Conservation (phyloP, 2,329 filamentous ascomycete genomes). For the Helotiales sp. region DNA sequence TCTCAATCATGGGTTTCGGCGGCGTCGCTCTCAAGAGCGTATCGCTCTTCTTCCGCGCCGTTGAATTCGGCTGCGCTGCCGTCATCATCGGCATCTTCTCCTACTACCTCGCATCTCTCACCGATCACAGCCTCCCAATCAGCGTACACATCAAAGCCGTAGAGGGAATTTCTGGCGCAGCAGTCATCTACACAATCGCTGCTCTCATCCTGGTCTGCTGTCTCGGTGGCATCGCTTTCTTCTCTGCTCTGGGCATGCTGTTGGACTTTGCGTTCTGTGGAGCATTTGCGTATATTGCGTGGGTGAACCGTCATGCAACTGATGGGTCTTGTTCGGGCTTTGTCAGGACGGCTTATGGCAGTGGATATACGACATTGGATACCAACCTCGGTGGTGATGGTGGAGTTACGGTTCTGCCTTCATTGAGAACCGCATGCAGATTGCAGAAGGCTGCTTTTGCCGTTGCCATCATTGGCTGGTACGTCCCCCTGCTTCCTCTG, state of each 20-base stretch:
- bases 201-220: constrained; percentile 79
- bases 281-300: constrained; percentile 81
- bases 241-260: constrained; percentile 73
- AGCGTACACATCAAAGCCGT: constrained; percentile 72
- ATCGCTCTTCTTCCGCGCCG: constrained; percentile 72
- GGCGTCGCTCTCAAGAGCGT: constrained; percentile 69
- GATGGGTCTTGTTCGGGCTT: constrained; percentile 63
- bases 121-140: constrained; percentile 67
- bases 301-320: constrained; percentile 72
- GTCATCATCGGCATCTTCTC: constrained; percentile 80
- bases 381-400: constrained; percentile 55
- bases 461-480: constrained; percentile 79
- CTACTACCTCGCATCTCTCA: constrained; percentile 80
- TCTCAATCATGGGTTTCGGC: constrained; percentile 63
- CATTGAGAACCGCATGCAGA: constrained; percentile 67
- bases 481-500: constrained; percentile 43
- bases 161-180: constrained; percentile 76
- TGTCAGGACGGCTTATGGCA: constrained; percentile 72
- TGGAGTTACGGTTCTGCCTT: constrained; percentile 47
- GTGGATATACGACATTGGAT: constrained; percentile 57
- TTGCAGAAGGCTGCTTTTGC: constrained; percentile 80
- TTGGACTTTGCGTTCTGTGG: constrained; percentile 79
- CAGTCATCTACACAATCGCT: constrained; percentile 73
- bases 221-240: constrained; percentile 74
- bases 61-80: constrained; percentile 74